Evolutionary conservation across 2,329 filamentous ascomycete species (phyloP).

Genomic region (Fusarium sp.): DNA sequence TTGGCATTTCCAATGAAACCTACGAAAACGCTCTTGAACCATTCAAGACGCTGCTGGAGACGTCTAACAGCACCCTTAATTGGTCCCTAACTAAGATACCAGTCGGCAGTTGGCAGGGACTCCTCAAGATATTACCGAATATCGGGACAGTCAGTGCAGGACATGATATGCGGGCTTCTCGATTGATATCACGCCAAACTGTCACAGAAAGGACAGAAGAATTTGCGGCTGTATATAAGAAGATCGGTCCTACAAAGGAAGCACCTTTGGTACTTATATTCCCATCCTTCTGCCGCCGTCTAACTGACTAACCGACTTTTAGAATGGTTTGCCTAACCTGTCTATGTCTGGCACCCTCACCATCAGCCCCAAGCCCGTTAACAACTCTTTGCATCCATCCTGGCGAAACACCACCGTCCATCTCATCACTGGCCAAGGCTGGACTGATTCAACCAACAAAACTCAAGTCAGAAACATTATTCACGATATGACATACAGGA

Average conservation of each 20-base stretch:
- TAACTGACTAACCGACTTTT: accelerated
- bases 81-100: background rate
- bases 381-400: background rate
- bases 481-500: background rate
- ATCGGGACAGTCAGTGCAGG: background rate
- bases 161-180: background rate
- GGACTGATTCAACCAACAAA: background rate
- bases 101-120: background rate
- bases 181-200: background rate
- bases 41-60: background rate
- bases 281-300: too few relatives aligned
- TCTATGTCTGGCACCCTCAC: background rate
- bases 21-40: background rate
- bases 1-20: background rate
- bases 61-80: background rate
- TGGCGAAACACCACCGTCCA: background rate
- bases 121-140: background rate
- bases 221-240: background rate
- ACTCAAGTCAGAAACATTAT: background rate
- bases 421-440: background rate
- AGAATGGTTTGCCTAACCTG: background rate
- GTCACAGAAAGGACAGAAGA: background rate
- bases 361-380: background rate
- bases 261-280: background rate
- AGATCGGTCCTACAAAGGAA: background rate